These are phyloP conservation scores for Yamadazyma kanchanaburiensis DNA, from an alignment of 1,139 yeast genomes.

Conservation along the genomic window DNA sequence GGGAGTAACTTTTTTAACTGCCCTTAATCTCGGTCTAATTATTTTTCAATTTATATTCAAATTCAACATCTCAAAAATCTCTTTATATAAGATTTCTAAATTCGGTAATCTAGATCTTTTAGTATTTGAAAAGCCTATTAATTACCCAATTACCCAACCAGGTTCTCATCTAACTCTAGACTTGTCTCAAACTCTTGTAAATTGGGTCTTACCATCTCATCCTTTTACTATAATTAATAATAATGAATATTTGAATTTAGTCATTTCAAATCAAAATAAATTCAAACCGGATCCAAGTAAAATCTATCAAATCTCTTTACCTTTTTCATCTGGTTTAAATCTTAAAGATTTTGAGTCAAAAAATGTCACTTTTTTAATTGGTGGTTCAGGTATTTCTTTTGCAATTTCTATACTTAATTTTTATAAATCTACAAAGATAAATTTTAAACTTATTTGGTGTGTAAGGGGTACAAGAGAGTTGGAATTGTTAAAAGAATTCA, in stretches of 20 bases:
- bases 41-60: slow-evolving; percentile 21
- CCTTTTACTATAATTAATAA: slow-evolving; percentile 30
- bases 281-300: slow-evolving; percentile 4
- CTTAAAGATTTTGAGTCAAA: slow-evolving; percentile 6
- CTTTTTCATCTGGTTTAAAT: slow-evolving; percentile 8
- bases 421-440: slow-evolving; percentile 17
- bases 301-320: slow-evolving; percentile 10
- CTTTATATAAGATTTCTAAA: slow-evolving; percentile 6
- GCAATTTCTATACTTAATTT: slow-evolving; percentile 58
- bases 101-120: slow-evolving; percentile 23
- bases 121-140: slow-evolving; percentile 21
- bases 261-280: slow-evolving; percentile 7
- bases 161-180: too few species aligned
- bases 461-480: slow-evolving; percentile 41
- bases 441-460: slow-evolving; percentile 48
- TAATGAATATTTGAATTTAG: slow-evolving; percentile 11
- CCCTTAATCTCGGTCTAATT: slow-evolving; percentile 18
- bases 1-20: slow-evolving; percentile 26
- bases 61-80: slow-evolving; percentile 7
- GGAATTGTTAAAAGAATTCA: slow-evolving; percentile 19
- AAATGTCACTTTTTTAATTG: slow-evolving; percentile 49
- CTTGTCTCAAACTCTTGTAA: too few species aligned
- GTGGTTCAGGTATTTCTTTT: slow-evolving; percentile 84
- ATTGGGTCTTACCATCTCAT: slow-evolving; percentile 35
- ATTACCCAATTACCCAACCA: slow-evolving; percentile 27